phyloP scores from a whole-genome alignment of 352 stramenopile genomes.

The Elongisporangium senticosum region DNA sequence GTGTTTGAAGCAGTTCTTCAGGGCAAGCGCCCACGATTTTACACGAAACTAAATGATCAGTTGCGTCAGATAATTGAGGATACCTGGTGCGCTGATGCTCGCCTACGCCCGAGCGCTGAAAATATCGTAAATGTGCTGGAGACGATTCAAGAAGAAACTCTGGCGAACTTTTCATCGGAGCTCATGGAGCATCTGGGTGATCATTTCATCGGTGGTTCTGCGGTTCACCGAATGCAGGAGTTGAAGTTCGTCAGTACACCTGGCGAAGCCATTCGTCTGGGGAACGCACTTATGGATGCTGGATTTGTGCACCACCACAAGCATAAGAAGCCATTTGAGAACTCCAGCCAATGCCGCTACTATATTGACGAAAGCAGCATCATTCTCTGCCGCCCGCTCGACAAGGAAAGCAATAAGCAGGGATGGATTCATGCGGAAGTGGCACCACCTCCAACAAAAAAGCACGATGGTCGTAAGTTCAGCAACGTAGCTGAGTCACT shows the following conservation, averaged over 20 bases:
- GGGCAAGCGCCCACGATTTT: slow-evolving; percentile 45
- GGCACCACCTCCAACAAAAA: background rate
- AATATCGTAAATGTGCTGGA: slow-evolving; percentile 42
- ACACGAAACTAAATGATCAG: slow-evolving; percentile 12
- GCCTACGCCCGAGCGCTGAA: slow-evolving; percentile 28
- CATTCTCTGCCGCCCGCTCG: slow-evolving; percentile 16
- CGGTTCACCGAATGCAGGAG: slow-evolving; percentile 22
- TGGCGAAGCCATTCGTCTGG: slow-evolving; percentile 30
- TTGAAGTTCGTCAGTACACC: slow-evolving; percentile 13
- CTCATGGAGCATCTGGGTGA: background rate
- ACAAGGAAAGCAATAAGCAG: background rate
- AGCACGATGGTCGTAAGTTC: background rate
- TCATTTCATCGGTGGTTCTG: slow-evolving; percentile 25
- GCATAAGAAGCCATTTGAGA: slow-evolving; percentile 14
- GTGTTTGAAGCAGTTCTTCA: slow-evolving; percentile 68
- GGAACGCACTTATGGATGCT: slow-evolving; percentile 44
- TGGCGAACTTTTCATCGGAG: slow-evolving; percentile 4
- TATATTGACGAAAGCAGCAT: slow-evolving; percentile 41
- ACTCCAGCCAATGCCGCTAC: slow-evolving; percentile 15
- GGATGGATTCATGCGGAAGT: background rate
- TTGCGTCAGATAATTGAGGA: slow-evolving; percentile 36
- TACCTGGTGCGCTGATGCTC: slow-evolving; percentile 38
- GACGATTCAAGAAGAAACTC: slow-evolving; percentile 34
- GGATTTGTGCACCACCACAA: slow-evolving; percentile 41
- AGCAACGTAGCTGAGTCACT: background rate